These are phyloP conservation scores for Trichophyton equinum DNA, from an alignment of 2,329 filamentous ascomycete species.

Conservation along the genomic window DNA sequence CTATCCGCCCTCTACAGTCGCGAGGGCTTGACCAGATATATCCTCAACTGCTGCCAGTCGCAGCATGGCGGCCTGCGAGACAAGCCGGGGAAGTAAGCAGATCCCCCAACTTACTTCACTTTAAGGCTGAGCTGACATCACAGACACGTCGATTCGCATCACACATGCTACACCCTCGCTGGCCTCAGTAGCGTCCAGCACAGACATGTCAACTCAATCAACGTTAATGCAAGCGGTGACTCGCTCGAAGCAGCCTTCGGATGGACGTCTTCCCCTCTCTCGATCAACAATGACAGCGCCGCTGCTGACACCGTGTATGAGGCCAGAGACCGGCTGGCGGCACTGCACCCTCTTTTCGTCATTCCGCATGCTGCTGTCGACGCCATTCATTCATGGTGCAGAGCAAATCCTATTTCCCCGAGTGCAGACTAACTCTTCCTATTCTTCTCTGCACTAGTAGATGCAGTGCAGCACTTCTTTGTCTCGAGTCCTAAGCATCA, in stretches of 20 bases:
- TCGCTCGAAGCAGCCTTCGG: slow-evolving; percentile 28
- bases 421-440: too few species aligned
- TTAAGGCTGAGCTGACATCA: not conserved
- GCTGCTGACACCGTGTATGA: slow-evolving; percentile 44
- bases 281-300: slow-evolving; percentile 35
- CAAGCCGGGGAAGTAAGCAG: slow-evolving; percentile 74
- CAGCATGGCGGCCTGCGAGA: slow-evolving; percentile 76
- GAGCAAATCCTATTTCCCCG: slow-evolving; percentile 35
- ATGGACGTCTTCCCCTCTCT: slow-evolving; percentile 29
- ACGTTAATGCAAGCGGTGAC: slow-evolving; percentile 6
- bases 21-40: slow-evolving; percentile 76
- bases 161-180: slow-evolving; percentile 81
- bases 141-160: slow-evolving; percentile 73
- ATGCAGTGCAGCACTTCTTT: too few species aligned
- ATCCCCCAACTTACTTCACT: slow-evolving; percentile 1
- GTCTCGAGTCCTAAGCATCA: too few species aligned
- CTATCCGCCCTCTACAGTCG: slow-evolving; percentile 53
- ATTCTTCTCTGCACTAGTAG: too few species aligned
- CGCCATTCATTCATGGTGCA: slow-evolving; percentile 53
- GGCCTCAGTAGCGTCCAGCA: slow-evolving; percentile 77
- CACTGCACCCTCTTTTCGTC: slow-evolving; percentile 74
- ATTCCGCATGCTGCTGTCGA: slow-evolving; percentile 61
- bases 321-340: slow-evolving; percentile 53
- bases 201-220: slow-evolving; percentile 12
- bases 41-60: slow-evolving; percentile 72